Evolutionary conservation across 2,329 filamentous ascomycete species (phyloP).

Genomic region (Golovinomyces cichoracearum): DNA sequence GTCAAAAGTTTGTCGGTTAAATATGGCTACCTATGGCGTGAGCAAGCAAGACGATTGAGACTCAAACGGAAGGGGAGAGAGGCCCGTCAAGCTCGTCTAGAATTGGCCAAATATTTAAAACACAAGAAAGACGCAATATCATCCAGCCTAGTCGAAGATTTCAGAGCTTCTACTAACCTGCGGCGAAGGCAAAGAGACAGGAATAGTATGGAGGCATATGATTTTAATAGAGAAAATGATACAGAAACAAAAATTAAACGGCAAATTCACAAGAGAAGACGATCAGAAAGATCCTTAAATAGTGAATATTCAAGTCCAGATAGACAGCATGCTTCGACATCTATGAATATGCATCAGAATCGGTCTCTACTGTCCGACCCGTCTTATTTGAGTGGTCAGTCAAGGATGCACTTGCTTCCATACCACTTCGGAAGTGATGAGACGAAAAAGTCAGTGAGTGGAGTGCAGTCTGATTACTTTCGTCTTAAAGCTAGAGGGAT

Average conservation of each 20-base stretch:
- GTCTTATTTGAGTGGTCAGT: conserved; percentile 12
- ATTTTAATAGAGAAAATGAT: conserved; percentile 6
- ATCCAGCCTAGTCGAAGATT: conserved; percentile 13
- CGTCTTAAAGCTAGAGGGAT: conserved; percentile 16
- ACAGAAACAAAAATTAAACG: conserved; percentile 5
- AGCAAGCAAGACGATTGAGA: conserved; percentile 7
- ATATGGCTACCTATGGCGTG: conserved; percentile 13
- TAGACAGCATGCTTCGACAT: conserved; percentile 8
- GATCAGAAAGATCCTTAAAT: conserved; percentile 5
- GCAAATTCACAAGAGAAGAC: conserved; percentile 6
- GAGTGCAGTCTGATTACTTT: conserved; percentile 16
- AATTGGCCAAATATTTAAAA: conserved; percentile 11
- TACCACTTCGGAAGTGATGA: conserved; percentile 9
- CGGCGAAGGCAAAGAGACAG: conserved; percentile 6
- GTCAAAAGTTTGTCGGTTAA: conserved; percentile 11
- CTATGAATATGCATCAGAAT: conserved; percentile 8
- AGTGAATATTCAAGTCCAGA: conserved; percentile 5
- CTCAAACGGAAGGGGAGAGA: conserved; percentile 12
- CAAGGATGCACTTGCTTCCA: conserved; percentile 12
- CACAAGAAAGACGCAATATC: conserved; percentile 9
- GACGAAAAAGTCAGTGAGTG: conserved; percentile 10
- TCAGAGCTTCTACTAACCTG: conserved; percentile 9
- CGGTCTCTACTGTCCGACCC: conserved; percentile 14
- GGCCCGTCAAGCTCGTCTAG: conserved; percentile 10
- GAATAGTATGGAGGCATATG: conserved; percentile 8